A percentile compares a stretch with the other conserved stretches of the same genome.
These are phyloP conservation scores for Hygrocybe punicea DNA, from an alignment of 768 basidiomycete species.

Conservation along the genomic window DNA sequence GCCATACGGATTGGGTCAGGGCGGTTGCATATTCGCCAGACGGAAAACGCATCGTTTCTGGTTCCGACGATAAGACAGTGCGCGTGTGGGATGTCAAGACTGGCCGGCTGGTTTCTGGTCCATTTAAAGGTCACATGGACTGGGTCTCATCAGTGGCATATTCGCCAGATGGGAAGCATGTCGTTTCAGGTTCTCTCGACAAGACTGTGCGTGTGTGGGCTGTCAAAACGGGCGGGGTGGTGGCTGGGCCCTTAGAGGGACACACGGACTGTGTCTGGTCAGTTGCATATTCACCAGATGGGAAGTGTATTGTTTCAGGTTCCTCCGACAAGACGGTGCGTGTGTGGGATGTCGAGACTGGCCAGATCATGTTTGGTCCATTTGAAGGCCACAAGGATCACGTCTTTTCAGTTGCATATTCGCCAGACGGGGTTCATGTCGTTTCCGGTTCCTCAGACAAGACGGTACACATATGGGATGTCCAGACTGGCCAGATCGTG, in stretches of 20 bases:
- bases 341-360: too few relatives aligned
- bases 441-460: constrained; percentile 17
- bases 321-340: too few relatives aligned
- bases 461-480: constrained; percentile 22
- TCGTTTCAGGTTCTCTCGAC: too few relatives aligned
- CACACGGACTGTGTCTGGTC: too few relatives aligned
- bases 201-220: too few relatives aligned
- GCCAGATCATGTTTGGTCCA: background rate
- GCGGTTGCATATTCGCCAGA: constrained; percentile 49
- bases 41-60: constrained; percentile 49
- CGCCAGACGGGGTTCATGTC: constrained; percentile 44
- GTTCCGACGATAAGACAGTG: constrained; percentile 51
- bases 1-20: constrained; percentile 6
- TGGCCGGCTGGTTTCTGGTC: background rate
- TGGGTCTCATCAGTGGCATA: constrained; percentile 17
- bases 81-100: too few relatives aligned
- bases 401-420: constrained; percentile 39
- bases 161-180: constrained; percentile 26
- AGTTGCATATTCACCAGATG: too few relatives aligned
- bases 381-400: background rate
- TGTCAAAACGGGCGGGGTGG: too few relatives aligned
- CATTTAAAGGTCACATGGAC: background rate
- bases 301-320: too few relatives aligned
- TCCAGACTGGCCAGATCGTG: constrained; percentile 6
- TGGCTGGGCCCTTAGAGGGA: too few relatives aligned